Conservation (phyloP, 768 basidiomycete species). For the Lentinula detonsa region DNA sequence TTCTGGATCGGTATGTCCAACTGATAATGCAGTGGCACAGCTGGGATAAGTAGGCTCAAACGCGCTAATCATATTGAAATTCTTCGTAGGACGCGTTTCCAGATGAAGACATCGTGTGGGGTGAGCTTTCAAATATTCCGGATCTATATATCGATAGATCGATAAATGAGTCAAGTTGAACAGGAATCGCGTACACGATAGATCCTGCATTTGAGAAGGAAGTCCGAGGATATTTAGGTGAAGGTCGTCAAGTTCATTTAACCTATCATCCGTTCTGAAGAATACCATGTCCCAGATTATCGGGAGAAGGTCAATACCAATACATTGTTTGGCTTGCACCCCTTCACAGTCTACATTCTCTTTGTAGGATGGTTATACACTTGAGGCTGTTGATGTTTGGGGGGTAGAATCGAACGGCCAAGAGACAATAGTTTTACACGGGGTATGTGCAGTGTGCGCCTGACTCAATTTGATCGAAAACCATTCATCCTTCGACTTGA, state of each 20-base stretch:
- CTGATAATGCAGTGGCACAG: slow-evolving; percentile 1
- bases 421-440: slow-evolving; percentile 50
- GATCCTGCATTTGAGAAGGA: slow-evolving; percentile 69
- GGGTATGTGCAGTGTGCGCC: slow-evolving; percentile 29
- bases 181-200: slow-evolving; percentile 84
- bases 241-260: slow-evolving; percentile 8
- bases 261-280: neutral
- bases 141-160: neutral
- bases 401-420: slow-evolving; percentile 40
- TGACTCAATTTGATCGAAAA: neutral
- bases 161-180: neutral
- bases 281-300: slow-evolving; percentile 44
- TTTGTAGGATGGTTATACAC: slow-evolving; percentile 81
- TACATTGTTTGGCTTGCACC: too few species aligned
- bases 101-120: slow-evolving; percentile 82
- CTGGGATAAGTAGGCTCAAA: neutral
- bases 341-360: neutral
- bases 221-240: slow-evolving; percentile 82
- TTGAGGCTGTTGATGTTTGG: slow-evolving; percentile 73
- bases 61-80: too few species aligned
- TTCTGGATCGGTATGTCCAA: slow-evolving; percentile 50
- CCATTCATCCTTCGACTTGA: neutral
- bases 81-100: slow-evolving; percentile 55
- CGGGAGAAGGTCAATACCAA: slow-evolving; percentile 63
- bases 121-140: slow-evolving; percentile 25